Evolutionary conservation across 108 stramenopile genomes (phyloP).

Genomic region (Discostella stelligeroides): DNA sequence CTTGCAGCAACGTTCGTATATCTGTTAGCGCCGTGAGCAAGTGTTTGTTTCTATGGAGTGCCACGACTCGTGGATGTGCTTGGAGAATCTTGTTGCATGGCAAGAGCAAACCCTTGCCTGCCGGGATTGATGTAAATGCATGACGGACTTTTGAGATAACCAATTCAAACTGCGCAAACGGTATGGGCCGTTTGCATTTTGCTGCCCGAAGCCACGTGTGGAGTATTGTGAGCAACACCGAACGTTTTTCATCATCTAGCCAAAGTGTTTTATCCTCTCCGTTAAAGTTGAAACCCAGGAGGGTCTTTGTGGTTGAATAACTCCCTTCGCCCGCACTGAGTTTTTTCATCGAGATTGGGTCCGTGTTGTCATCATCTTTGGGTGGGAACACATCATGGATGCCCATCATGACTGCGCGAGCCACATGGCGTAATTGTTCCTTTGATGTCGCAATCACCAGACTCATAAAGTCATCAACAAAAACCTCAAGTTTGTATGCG

Average conservation of each 20-base stretch:
- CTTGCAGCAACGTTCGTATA: neutral
- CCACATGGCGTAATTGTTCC: neutral
- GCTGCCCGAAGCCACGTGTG: neutral
- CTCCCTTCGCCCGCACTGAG: neutral
- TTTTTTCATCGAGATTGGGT: conserved; percentile 20
- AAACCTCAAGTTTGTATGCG: neutral
- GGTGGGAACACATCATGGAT: no score
- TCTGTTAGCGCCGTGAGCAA: neutral
- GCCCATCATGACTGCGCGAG: neutral
- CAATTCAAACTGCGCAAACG: neutral
- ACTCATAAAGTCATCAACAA: neutral
- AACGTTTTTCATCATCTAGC: neutral
- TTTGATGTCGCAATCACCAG: neutral
- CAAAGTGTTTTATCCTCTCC: neutral
- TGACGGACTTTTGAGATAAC: neutral
- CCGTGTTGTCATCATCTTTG: neutral
- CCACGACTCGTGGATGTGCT: neutral
- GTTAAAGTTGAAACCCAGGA: neutral
- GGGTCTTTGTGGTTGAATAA: neutral
- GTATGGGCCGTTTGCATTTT: neutral
- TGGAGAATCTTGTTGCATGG: neutral
- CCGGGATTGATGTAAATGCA: neutral
- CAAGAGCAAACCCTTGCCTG: neutral
- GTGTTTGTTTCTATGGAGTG: neutral
- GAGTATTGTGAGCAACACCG: neutral